These are phyloP conservation scores for Bretschneidera sinensis DNA, from an alignment of 345 rosid species.

Conservation along the genomic window DNA sequence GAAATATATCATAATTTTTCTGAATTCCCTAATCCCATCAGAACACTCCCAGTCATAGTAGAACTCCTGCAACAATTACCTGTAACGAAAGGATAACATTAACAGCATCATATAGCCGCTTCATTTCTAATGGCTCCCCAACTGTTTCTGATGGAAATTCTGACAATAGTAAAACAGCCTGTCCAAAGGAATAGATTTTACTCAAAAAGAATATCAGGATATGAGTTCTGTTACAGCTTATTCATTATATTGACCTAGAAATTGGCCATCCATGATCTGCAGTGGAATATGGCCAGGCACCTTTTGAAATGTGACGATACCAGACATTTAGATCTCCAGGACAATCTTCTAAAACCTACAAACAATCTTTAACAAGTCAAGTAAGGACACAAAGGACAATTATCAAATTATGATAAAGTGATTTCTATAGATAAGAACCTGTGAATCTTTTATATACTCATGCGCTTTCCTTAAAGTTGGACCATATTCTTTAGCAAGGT, in stretches of 20 bases:
- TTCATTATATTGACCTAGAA: constrained; percentile 36
- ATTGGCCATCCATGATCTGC: constrained; percentile 77
- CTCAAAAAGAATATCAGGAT: neutral
- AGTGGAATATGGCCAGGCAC: constrained; percentile 74
- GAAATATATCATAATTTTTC: neutral
- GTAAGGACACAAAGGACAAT: neutral
- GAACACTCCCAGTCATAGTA: neutral
- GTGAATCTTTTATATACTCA: constrained; percentile 43
- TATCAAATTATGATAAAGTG: neutral
- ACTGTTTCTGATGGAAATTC: constrained; percentile 42
- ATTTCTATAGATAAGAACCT: constrained; percentile 29
- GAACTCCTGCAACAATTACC: constrained; percentile 30
- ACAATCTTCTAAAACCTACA: constrained; percentile 58
- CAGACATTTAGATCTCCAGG: constrained; percentile 44
- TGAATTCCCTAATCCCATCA: neutral
- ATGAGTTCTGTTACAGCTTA: neutral
- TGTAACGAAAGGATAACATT: constrained; percentile 66
- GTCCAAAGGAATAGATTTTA: constrained; percentile 9
- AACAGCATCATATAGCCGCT: constrained; percentile 57
- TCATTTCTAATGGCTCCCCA: constrained; percentile 45
- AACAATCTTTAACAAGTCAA: neutral
- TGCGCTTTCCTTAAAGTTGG: constrained; percentile 50
- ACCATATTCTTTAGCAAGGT: constrained; percentile 48
- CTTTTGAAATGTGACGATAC: constrained; percentile 72
- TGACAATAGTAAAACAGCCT: constrained; percentile 53